A percentile compares a stretch with the other conserved stretches of the same genome.
Conservation (phyloP, 1,284 basidiomycete species). For the Grifola frondosa region DNA sequence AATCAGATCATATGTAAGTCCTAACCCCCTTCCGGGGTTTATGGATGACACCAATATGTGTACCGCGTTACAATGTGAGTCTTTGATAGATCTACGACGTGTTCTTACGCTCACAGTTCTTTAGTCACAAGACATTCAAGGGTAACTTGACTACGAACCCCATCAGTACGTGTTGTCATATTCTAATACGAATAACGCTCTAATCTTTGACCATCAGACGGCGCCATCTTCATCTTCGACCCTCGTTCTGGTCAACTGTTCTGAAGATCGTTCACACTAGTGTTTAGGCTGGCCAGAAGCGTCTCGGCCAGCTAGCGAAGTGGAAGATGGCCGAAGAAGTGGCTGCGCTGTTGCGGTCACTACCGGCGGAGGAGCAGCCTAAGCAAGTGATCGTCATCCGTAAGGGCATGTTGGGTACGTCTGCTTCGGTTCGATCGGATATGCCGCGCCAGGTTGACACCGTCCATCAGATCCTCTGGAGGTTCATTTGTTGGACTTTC, state of each 20-base stretch:
- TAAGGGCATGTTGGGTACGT: slow-evolving; percentile 95
- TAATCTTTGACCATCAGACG: slow-evolving; percentile 57
- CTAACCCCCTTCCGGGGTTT: slow-evolving; percentile 67
- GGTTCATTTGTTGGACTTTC: slow-evolving; percentile 98
- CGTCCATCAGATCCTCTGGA: slow-evolving; percentile 79
- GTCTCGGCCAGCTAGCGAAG: slow-evolving; percentile 97
- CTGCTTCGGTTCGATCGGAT: neutral
- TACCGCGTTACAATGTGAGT: slow-evolving; percentile 94
- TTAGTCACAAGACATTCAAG: slow-evolving; percentile 95
- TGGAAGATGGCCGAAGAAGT: slow-evolving; percentile 99
- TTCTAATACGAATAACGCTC: slow-evolving; percentile 3
- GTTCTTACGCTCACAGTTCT: slow-evolving; percentile 9
- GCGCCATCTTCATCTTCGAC: slow-evolving; percentile 99
- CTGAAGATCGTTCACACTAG: slow-evolving; percentile 99
- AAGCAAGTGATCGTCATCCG: slow-evolving; percentile 99
- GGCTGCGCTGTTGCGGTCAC: slow-evolving; percentile 91
- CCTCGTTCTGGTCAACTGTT: slow-evolving; percentile 97
- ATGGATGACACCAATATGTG: slow-evolving; percentile 98
- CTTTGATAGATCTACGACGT: too few relatives aligned
- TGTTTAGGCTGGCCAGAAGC: slow-evolving; percentile 99
- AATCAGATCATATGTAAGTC: slow-evolving; percentile 94
- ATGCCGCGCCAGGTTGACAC: slow-evolving; percentile 8
- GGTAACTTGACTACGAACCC: slow-evolving; percentile 99
- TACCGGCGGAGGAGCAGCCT: slow-evolving; percentile 98
- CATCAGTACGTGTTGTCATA: slow-evolving; percentile 64